Evolutionary conservation across 257 asterid genomes (phyloP).

Genomic region (Solanum habrochaites): DNA sequence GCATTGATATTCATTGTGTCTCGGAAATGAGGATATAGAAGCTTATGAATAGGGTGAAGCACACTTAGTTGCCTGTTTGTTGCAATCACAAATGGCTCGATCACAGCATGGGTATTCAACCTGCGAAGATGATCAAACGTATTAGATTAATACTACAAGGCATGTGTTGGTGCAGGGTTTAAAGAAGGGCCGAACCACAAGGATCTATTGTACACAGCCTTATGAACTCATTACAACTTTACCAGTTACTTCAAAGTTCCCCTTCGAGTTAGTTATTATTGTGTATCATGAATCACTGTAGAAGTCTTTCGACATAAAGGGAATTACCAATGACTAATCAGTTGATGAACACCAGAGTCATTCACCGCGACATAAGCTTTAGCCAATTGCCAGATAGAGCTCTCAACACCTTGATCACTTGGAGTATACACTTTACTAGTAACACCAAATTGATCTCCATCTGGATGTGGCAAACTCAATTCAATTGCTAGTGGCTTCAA

Average conservation of each 20-base stretch:
- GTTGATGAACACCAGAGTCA: constrained; percentile 12
- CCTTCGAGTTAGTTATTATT: background rate
- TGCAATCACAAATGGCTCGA: constrained; percentile 12
- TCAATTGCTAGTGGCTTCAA: constrained; percentile 13
- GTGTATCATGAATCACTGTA: background rate
- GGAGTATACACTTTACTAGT: constrained; percentile 11
- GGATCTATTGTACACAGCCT: background rate
- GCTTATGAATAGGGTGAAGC: constrained; percentile 23
- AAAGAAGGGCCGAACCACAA: background rate
- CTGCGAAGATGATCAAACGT: background rate
- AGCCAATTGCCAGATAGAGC: constrained; percentile 10
- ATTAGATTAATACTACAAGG: background rate
- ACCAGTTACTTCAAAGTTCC: background rate
- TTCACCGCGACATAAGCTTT: constrained; percentile 6
- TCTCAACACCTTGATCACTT: constrained; percentile 5
- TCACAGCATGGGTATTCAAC: background rate
- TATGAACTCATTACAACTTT: background rate
- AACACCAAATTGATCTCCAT: constrained; percentile 1
- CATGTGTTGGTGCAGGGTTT: too few species aligned
- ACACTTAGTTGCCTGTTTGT: constrained; percentile 11
- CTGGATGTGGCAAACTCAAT: background rate
- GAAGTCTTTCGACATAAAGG: background rate
- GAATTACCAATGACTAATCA: constrained; percentile 13
- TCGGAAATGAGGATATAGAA: constrained; percentile 20
- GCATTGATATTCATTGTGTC: constrained; percentile 27